phyloP scores from a whole-genome alignment of 192 early-diverging fungal genomes.

The Coemansia interrupta region DNA sequence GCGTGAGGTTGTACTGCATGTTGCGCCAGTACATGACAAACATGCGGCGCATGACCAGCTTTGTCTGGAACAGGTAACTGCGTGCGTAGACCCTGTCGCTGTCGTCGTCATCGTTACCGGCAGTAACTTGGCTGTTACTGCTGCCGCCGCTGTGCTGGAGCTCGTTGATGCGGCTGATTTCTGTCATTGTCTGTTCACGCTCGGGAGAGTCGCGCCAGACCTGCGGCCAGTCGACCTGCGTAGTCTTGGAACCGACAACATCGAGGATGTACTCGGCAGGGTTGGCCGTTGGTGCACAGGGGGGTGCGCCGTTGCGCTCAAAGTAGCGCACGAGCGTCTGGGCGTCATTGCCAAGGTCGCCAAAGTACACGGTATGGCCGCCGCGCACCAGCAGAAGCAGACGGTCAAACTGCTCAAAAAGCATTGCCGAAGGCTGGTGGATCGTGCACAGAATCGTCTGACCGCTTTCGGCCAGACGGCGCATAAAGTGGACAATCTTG shows the following conservation, averaged over 20 bases:
- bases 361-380: slow-evolving; percentile 77
- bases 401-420: slow-evolving; percentile 85
- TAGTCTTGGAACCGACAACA: slow-evolving; percentile 58
- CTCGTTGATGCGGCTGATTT: slow-evolving; percentile 55
- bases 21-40: slow-evolving; percentile 67
- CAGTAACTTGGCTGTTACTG: neutral
- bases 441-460: slow-evolving; percentile 78
- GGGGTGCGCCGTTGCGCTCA: slow-evolving; percentile 69
- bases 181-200: slow-evolving; percentile 32
- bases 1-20: slow-evolving; percentile 72
- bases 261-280: slow-evolving; percentile 86
- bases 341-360: slow-evolving; percentile 69
- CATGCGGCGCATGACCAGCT: slow-evolving; percentile 64
- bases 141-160: slow-evolving; percentile 8
- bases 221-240: slow-evolving; percentile 64
- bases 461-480: slow-evolving; percentile 60
- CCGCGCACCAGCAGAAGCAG: slow-evolving; percentile 75
- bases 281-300: slow-evolving; percentile 65
- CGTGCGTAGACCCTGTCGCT: slow-evolving; percentile 53
- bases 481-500: slow-evolving; percentile 72
- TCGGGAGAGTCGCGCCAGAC: slow-evolving; percentile 65
- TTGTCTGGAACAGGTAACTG: slow-evolving; percentile 47
- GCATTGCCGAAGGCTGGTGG: slow-evolving; percentile 80
- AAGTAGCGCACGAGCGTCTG: slow-evolving; percentile 50
- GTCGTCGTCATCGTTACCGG: slow-evolving; percentile 21